Percentiles rank a stretch among this genome's conserved stretches.
phyloP scores from a whole-genome alignment of 1,284 basidiomycete species.

The Sporisorium exsertum region DNA sequence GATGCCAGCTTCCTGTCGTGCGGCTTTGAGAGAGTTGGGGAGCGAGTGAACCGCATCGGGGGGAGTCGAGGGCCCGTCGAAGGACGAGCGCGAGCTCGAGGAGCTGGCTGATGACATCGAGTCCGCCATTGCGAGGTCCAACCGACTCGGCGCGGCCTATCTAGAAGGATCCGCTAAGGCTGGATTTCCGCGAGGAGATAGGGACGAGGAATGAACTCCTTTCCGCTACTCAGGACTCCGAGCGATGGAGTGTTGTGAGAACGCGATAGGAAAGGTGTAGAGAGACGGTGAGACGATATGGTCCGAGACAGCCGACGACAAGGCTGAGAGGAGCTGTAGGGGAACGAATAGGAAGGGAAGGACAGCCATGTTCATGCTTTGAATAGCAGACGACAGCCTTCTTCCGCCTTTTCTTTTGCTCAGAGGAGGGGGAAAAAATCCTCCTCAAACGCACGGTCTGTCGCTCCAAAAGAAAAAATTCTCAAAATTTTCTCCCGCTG shows the following conservation, averaged over 20 bases:
- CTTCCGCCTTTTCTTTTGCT: too few relatives aligned
- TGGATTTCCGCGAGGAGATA: not conserved
- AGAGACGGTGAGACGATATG: not conserved
- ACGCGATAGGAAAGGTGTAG: not conserved
- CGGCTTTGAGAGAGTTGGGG: slow-evolving; percentile 44
- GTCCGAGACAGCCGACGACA: slow-evolving; percentile 2
- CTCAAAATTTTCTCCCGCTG: slow-evolving; percentile 37
- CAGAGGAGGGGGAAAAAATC: not conserved
- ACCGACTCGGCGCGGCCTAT: not conserved
- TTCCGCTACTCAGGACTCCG: not conserved
- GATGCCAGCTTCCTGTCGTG: slow-evolving; percentile 38
- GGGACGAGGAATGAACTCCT: not conserved
- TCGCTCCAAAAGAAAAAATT: slow-evolving; percentile 24
- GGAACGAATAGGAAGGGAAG: not conserved
- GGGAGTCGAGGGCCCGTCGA: slow-evolving; percentile 48
- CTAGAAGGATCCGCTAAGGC: not conserved
- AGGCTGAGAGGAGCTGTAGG: not conserved
- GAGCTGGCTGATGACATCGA: slow-evolving; percentile 51
- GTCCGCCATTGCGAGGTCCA: slow-evolving; percentile 23
- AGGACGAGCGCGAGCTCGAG: slow-evolving; percentile 48
- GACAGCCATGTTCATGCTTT: not conserved
- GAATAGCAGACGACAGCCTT: slow-evolving; percentile 6
- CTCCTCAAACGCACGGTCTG: slow-evolving; percentile 14
- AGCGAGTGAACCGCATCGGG: slow-evolving; percentile 38
- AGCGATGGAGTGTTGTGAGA: not conserved